Evolutionary conservation across 495 filamentous ascomycete genomes (phyloP).

Genomic region (Xylaria sp.): DNA sequence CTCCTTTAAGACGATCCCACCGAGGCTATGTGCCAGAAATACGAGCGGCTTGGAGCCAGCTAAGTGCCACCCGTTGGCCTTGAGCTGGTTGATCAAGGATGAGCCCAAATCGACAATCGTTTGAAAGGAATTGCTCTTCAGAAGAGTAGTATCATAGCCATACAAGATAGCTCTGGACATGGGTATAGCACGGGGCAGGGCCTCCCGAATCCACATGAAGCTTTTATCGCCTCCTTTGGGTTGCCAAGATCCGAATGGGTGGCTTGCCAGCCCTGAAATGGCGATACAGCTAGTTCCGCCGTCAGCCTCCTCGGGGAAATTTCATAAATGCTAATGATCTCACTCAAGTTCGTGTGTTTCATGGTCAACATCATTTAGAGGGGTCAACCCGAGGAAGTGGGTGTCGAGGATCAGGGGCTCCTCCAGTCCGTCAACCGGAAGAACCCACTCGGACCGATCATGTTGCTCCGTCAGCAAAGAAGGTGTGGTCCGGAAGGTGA

Average conservation of each 20-base stretch:
- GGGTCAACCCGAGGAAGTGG: neutral
- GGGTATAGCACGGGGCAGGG: neutral
- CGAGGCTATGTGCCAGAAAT: slow-evolving; percentile 47
- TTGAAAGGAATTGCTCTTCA: slow-evolving; percentile 30
- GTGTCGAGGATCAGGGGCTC: neutral
- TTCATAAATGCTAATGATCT: neutral
- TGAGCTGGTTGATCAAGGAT: slow-evolving; percentile 17
- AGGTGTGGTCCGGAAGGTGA: neutral
- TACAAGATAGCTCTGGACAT: slow-evolving; percentile 36
- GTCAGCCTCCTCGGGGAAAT: no score
- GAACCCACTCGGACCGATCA: neutral
- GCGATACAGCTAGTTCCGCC: no score
- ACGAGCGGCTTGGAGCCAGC: slow-evolving; percentile 31
- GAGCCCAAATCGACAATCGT: slow-evolving; percentile 28
- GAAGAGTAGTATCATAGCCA: slow-evolving; percentile 39
- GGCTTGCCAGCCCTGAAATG: no score
- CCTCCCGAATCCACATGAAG: no score
- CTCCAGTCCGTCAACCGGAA: neutral
- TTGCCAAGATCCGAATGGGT: no score
- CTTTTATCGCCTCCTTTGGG: no score
- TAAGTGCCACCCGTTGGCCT: slow-evolving; percentile 17
- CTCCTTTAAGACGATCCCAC: slow-evolving; percentile 42
- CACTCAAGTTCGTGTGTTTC: neutral
- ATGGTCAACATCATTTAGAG: neutral
- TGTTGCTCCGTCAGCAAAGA: neutral